A percentile compares a stretch with the other conserved stretches of the same genome.
These are phyloP conservation scores for Lodderomyces orthopsilosis DNA, from an alignment of 1,139 yeast genomes.

Conservation along the genomic window DNA sequence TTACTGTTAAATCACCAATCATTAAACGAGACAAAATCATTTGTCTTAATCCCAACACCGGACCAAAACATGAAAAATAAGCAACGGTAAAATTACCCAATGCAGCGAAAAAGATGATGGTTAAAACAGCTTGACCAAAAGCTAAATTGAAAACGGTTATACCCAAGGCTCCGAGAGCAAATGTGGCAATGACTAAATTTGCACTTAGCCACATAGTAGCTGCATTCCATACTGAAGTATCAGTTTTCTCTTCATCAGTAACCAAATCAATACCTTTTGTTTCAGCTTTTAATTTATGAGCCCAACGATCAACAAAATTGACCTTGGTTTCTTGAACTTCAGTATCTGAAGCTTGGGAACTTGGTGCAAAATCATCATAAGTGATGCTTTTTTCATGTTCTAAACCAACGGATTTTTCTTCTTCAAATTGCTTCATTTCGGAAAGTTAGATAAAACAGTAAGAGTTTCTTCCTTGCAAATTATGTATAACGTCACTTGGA, in stretches of 20 bases:
- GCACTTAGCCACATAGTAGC: slow-evolving; percentile 95
- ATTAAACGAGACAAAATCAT: slow-evolving; percentile 78
- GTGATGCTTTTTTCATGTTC: slow-evolving; percentile 10
- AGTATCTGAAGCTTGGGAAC: slow-evolving; percentile 8
- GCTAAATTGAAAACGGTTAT: slow-evolving; percentile 51
- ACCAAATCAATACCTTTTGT: slow-evolving; percentile 68
- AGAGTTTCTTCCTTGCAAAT: too few relatives aligned
- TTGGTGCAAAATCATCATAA: slow-evolving; percentile 9
- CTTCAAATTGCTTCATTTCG: slow-evolving; percentile 6
- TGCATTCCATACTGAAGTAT: slow-evolving; percentile 60
- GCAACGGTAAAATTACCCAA: slow-evolving; percentile 81
- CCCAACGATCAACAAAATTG: slow-evolving; percentile 25
- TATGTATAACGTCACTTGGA: background rate
- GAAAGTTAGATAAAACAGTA: too few relatives aligned
- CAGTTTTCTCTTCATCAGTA: slow-evolving; percentile 66
- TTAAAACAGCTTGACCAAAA: slow-evolving; percentile 64
- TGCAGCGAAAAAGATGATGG: slow-evolving; percentile 67
- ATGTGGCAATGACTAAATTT: slow-evolving; percentile 83
- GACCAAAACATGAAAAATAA: slow-evolving; percentile 79
- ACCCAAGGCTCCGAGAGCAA: slow-evolving; percentile 80
- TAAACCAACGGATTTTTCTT: slow-evolving; percentile 5
- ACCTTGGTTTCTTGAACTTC: slow-evolving; percentile 12
- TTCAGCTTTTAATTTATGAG: slow-evolving; percentile 49
- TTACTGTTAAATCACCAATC: slow-evolving; percentile 71
- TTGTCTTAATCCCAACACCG: slow-evolving; percentile 83